These are phyloP conservation scores for Quercus robur DNA, from an alignment of 306 rosid species.

Conservation along the genomic window DNA sequence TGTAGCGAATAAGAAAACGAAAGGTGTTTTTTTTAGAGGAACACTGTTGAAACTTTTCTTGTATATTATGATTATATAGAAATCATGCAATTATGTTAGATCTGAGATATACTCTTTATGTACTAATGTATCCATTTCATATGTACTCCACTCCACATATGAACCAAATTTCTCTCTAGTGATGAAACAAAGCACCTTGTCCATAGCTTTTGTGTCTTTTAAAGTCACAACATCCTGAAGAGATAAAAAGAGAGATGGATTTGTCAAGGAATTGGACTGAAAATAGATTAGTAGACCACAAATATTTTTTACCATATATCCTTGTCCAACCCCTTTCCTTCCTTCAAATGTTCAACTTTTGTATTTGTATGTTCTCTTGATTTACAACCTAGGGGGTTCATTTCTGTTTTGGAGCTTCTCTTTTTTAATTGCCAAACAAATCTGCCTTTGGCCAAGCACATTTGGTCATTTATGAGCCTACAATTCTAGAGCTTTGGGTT, in stretches of 20 bases:
- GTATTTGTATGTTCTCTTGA: slow-evolving; percentile 22
- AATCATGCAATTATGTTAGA: background rate
- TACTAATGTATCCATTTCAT: background rate
- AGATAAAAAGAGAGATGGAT: slow-evolving; percentile 16
- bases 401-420: slow-evolving; percentile 23
- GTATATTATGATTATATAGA: background rate
- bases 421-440: background rate
- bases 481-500: slow-evolving; percentile 8
- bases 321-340: slow-evolving; percentile 14
- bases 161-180: background rate
- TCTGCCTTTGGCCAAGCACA: slow-evolving; percentile 20
- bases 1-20: background rate
- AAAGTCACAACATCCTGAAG: slow-evolving; percentile 22
- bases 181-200: background rate
- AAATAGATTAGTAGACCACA: background rate
- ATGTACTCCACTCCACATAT: background rate
- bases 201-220: slow-evolving; percentile 16
- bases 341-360: background rate
- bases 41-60: background rate
- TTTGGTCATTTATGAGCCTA: slow-evolving; percentile 13
- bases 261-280: slow-evolving; percentile 13
- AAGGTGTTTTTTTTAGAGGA: background rate
- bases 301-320: background rate
- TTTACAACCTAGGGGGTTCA: slow-evolving; percentile 18
- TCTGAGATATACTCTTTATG: background rate